These are phyloP conservation scores for Lizonia empirigonia DNA, from an alignment of 2,329 filamentous ascomycete genomes.

Conservation along the genomic window DNA sequence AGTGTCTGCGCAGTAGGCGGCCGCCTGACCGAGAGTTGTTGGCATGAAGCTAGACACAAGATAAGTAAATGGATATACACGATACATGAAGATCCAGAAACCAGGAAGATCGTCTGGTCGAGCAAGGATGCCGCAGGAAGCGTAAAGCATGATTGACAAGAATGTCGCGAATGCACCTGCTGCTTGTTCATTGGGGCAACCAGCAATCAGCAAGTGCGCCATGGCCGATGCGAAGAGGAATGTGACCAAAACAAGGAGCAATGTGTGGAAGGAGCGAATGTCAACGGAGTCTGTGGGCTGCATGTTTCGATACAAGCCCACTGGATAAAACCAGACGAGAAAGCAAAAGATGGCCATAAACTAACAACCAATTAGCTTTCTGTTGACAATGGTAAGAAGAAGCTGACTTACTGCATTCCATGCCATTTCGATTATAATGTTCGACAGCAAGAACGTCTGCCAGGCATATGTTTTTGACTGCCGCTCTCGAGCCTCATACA, in stretches of 20 bases:
- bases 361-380: slow-evolving; percentile 32
- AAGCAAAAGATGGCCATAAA: slow-evolving; percentile 58
- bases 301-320: slow-evolving; percentile 74
- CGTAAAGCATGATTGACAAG: slow-evolving; percentile 60
- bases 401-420: slow-evolving; percentile 60
- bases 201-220: slow-evolving; percentile 74
- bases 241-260: slow-evolving; percentile 63
- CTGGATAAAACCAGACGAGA: slow-evolving; percentile 64
- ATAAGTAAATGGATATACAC: slow-evolving; percentile 70
- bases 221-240: slow-evolving; percentile 70
- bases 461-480: slow-evolving; percentile 75
- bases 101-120: slow-evolving; percentile 63
- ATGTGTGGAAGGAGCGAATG: slow-evolving; percentile 72
- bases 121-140: slow-evolving; percentile 63
- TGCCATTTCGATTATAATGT: slow-evolving; percentile 70
- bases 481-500: slow-evolving; percentile 65
- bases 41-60: slow-evolving; percentile 65
- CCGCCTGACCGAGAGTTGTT: slow-evolving; percentile 51
- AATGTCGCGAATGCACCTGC: slow-evolving; percentile 66
- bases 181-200: slow-evolving; percentile 70
- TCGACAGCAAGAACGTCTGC: slow-evolving; percentile 72
- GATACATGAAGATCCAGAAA: slow-evolving; percentile 83
- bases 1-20: slow-evolving; percentile 54
- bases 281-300: slow-evolving; percentile 60
- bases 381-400: slow-evolving; percentile 34